Evolutionary conservation across 2,329 filamentous ascomycete species (phyloP), one percentile per base, ranked within the genome.

Genomic region (Neobulgaria alba): DNA sequence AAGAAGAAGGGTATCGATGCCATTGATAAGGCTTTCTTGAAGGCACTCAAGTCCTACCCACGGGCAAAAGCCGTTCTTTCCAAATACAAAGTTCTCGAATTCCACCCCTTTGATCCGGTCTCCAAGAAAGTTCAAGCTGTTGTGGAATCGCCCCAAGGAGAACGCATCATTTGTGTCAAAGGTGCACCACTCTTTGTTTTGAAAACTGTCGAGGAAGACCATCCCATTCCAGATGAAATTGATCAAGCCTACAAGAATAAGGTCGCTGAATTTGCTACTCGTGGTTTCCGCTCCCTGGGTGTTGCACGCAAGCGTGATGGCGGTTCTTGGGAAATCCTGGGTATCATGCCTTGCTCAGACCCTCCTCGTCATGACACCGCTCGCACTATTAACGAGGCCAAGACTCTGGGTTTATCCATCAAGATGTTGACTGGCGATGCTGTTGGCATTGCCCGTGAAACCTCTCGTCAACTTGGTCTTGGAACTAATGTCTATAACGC

Each of bases 391-490:
- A 82, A 85, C 63, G 87, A 94, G 67, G 87, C 87, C 59, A 90
- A 92, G 73, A 75, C 71, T 50, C 78, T 94, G 44, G 87, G 87
- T 72, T 73, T 94, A 47, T 88, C 83, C 54, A 88, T 94, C 68
- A 94, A 94, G 75, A 94, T 94, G 86, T 77, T 94, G 68, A 94
- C 88, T 67, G 87, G 87, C 75, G 87, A 94, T 62, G 86, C 88
- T 53, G 87, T 94, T 61, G 88, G 86, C 65, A 94, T 94, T 63
- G 87, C 87, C 56, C 82, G 85, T 69, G 87, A 94, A 67, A 93
- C 86, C 54, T 92, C 86, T 40, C 85, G 86, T 58, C 85, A 92
- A 67, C 82, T 94, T 52, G 86, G 87, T 70, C 81, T 94, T 46
- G 87, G 87, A 58, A 92, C 86, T 59, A 94, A 94, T 65, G 80